These are phyloP conservation scores for Zizania latifolia DNA, from an alignment of 176 grass and related monocot species.

Conservation along the genomic window DNA sequence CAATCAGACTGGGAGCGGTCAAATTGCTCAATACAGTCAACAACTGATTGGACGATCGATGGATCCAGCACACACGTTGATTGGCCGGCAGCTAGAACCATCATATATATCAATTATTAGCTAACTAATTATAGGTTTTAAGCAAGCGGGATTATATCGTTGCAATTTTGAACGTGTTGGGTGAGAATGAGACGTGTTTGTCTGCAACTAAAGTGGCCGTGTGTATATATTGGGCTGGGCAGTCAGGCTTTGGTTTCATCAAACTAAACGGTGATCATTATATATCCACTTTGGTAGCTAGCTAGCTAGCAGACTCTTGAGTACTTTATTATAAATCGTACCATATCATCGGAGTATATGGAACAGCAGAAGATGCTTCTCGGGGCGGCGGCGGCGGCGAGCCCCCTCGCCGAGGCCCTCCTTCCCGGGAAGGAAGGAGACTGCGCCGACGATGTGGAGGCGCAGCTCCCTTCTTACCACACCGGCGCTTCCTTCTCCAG, in stretches of 20 bases:
- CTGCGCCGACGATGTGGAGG: constrained; percentile 20
- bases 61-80: too few species aligned
- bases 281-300: neutral
- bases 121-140: too few species aligned
- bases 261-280: neutral
- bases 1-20: too few species aligned
- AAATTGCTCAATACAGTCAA: too few species aligned
- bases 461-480: constrained; percentile 14
- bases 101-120: too few species aligned
- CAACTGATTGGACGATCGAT: too few species aligned
- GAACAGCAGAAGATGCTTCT: neutral
- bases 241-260: neutral
- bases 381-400: neutral
- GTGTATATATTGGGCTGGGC: neutral
- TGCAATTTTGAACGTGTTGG: too few species aligned
- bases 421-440: neutral
- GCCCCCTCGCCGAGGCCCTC: neutral
- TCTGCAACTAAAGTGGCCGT: too few species aligned
- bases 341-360: neutral
- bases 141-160: too few species aligned
- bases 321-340: neutral
- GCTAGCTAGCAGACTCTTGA: neutral
- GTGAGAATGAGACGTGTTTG: too few species aligned
- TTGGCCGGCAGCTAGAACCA: too few species aligned
- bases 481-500: constrained; percentile 37